Base-by-base conservation (phyloP, 2,329 filamentous ascomycete genomes). In the Aspergillus floridensis region DNA sequence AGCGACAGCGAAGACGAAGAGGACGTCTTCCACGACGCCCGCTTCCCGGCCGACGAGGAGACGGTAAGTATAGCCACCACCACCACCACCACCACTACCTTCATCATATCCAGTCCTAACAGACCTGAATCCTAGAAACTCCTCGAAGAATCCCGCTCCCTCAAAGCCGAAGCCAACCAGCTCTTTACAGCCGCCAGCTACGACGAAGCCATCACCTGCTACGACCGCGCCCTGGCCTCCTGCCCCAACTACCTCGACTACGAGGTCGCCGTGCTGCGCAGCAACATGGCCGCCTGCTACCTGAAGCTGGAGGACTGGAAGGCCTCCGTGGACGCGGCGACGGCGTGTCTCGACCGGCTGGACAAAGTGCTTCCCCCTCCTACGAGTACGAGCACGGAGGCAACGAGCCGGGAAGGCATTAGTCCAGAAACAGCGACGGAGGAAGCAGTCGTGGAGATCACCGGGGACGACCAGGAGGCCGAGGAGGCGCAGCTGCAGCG, bases 271-370 rank as follows among this genome's bases (percentile, higher is more conserved):
- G 91, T 98, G 10, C 81, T 98, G 5, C 86, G 88, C 60, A 92
- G 90, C 72, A 98, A 98, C 78, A 88, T 97, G 65, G 85, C 93
- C 1, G 93, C 93, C 10, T 96, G 92, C 72, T 86, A 96, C 68
- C 75, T 98, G 57, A 96, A 96, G 73, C 80, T 96, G 3, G 82
- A 87, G 61, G 88, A 93, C 62, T 97, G 92, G 91, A 92, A 93
- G 66, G 87, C 91, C 31, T 91, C 92, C 10, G 83, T 92, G 48
- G 87, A 88, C 52, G 83, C 85, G 10, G 92, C 93, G 0, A 90
- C 87, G 0, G 81, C 84, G 11, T 88, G 91, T 2, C 72, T 98
- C 0, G 88, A 93, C 11, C 82, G 84, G 0, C 77, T 98, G n/a
- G 86, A 89, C 61, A 82, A 83, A 29, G 69, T 93, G 24, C 74